Base-by-base conservation (phyloP, 78 protist genomes). In the Guillardia theta region DNA sequence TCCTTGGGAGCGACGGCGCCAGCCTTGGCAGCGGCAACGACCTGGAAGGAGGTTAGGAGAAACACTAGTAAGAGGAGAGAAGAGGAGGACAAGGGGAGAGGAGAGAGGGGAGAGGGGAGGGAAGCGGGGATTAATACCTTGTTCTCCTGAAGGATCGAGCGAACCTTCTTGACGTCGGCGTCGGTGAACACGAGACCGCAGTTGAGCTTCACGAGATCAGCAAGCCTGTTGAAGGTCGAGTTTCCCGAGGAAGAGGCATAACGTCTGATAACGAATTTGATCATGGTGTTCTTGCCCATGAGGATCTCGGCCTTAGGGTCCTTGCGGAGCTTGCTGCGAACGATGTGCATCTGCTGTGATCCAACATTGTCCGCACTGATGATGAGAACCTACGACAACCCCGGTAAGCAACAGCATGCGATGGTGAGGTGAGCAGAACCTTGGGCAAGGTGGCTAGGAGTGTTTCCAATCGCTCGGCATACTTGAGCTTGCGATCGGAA, bases 231-330 rank as follows among this genome's bases (percentile, higher is more conserved):
- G 64, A 98, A 43, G 10, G 92, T 94, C 88, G 97, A 96, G 96
- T 80, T 94, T 93, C 58, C 4, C 0, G 64, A 0, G 44, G 5
- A 10, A 1, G 30, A 10, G 24, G 64, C 76, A 36, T n/a, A 46
- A 12, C n/a, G 12, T 0, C 58, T 0, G 50, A 78, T 54, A 24
- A 44, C 15, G 4, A n/a, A 21, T 87, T 18, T 43, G 4, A 99
- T 95, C 97, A 98, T 95, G 58, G 99, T 98, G 98, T 99, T 99
- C 98, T 99, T 99, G 41, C 99, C 99, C 98, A 97, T 97, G 92
- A 99, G 96, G 15, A 99, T 33, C 77, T 53, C 97, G 41, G 99
- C 99, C 46, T 93, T 48, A n/a, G 98, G 99, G 58, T 12, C 88
- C 15, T 78, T 78, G 15, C 99, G 98, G 78, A 99, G 98, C 30